Conservation (phyloP, 345 rosid species). For the Microthlaspi erraticum region DNA sequence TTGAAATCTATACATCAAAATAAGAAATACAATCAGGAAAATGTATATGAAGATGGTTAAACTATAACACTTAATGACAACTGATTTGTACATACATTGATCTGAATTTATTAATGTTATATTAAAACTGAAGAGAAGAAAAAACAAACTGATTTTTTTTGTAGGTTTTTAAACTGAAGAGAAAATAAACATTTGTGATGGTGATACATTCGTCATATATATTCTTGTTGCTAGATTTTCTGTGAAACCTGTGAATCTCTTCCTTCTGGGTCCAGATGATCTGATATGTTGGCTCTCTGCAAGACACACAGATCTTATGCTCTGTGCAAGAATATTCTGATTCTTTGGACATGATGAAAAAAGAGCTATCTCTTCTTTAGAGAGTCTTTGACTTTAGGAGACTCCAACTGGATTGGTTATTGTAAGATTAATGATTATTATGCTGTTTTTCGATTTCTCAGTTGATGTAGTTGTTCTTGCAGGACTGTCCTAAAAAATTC, state of each 20-base stretch:
- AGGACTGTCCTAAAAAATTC: conserved; percentile 43
- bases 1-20: too few relatives aligned
- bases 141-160: too few relatives aligned
- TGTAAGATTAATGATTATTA: conserved; percentile 66
- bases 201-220: too few relatives aligned
- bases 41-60: too few relatives aligned
- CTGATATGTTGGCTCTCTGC: conserved; percentile 62
- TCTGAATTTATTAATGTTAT: too few relatives aligned
- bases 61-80: too few relatives aligned
- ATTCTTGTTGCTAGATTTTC: conserved; percentile 85
- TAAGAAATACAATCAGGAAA: too few relatives aligned
- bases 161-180: too few relatives aligned
- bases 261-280: conserved; percentile 80
- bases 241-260: conserved; percentile 62
- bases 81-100: too few relatives aligned
- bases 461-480: conserved; percentile 41
- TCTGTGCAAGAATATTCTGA: conserved; percentile 55
- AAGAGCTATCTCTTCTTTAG: conserved; percentile 64
- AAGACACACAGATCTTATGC: conserved; percentile 45
- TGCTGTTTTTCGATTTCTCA: conserved; percentile 50
- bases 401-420: conserved; percentile 84
- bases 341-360: conserved; percentile 59
- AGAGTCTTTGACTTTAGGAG: conserved; percentile 78
- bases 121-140: too few relatives aligned
- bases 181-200: too few relatives aligned